phyloP scores from a whole-genome alignment of 139 green algal genomes.

The Astrephomene gubernaculifera region DNA sequence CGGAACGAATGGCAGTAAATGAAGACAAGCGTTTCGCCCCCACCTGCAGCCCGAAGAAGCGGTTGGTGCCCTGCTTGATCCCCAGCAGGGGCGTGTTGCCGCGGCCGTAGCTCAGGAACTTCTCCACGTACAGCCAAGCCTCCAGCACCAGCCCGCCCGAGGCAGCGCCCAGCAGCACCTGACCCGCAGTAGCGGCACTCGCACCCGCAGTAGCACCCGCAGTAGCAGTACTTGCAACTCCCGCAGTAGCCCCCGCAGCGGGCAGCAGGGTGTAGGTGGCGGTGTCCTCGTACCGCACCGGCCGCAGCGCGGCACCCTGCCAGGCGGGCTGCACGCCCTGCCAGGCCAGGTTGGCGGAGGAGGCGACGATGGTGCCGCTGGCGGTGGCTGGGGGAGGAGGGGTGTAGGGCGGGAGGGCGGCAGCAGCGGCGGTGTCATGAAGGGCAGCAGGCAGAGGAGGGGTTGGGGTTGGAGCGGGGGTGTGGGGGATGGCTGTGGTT shows the following conservation, averaged over 20 bases:
- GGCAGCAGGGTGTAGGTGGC: neutral
- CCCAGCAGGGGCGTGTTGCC: slow-evolving; percentile 11
- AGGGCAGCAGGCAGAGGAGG: no score
- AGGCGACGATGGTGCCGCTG: neutral
- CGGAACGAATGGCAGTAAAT: no score
- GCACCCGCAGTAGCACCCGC: neutral
- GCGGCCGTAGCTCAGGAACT: slow-evolving; percentile 9
- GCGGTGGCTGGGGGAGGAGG: neutral
- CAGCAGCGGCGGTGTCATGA: no score
- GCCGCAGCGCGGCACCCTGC: neutral
- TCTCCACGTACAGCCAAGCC: slow-evolving; percentile 21
- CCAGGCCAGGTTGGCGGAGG: slow-evolving; percentile 32
- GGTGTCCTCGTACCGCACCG: neutral
- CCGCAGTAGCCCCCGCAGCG: neutral
- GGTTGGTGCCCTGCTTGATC: neutral
- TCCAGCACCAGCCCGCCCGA: slow-evolving; percentile 30
- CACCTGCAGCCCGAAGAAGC: slow-evolving; percentile 34
- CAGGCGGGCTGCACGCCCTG: neutral
- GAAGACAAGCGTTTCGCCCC: no score
- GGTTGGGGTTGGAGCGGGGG: no score
- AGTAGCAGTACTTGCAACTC: no score
- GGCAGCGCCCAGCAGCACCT: slow-evolving; percentile 7
- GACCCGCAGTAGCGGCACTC: neutral
- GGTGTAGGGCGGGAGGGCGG: neutral
- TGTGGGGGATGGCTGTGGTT: no score